Base-by-base conservation (phyloP, 2,329 filamentous ascomycete species). In the Cercospora brassicicola region DNA sequence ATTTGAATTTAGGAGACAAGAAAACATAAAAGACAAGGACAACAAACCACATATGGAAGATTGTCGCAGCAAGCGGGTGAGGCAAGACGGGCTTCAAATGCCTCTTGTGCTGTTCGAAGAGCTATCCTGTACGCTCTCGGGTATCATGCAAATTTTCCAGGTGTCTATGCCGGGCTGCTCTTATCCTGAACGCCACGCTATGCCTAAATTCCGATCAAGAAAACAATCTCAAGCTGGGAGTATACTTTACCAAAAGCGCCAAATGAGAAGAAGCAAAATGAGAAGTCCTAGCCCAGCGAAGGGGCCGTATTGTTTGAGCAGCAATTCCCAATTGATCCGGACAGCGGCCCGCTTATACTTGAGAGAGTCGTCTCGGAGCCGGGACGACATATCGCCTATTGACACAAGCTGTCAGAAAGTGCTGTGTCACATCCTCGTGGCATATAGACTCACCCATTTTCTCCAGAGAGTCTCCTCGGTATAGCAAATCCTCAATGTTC, bases 401-500 rank as follows among this genome's bases (percentile, higher is more conserved):
- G 8, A 45, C 11, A 28, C 39, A 28, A n/a, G 33, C 39, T 59
- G 59, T 69, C 59, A 70, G 68, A 36, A 20, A 56, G 13, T 11
- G 11, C 4, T 23, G 28, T 57, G n/a, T 2, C 55, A 15, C 9
- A n/a, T 11, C 15, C n/a, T 15, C 18, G 55, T 23, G 31, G 30
- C 10, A 15, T 59, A 36, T 36, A 30, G 55, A 36, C 70, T 64
- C 45, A 69, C 95, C 94, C 95, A 99, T 99, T 76, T 93, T 88
- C 82, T 99, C 95, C 73, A 99, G 82, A 76, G 90, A 95, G 79
- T 99, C 95, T 30, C 95, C 95, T 70, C 96, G 86, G 79, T 99
- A 99, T 63, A 99, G 84, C 77, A 99, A 83, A 80, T 99, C 95
- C 84, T 99, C 95, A 74, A 99, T 98, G 81, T 99, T 99, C 88